These are phyloP conservation scores for Nicotiana rustica DNA, from an alignment of 305 asterid species.

Conservation along the genomic window DNA sequence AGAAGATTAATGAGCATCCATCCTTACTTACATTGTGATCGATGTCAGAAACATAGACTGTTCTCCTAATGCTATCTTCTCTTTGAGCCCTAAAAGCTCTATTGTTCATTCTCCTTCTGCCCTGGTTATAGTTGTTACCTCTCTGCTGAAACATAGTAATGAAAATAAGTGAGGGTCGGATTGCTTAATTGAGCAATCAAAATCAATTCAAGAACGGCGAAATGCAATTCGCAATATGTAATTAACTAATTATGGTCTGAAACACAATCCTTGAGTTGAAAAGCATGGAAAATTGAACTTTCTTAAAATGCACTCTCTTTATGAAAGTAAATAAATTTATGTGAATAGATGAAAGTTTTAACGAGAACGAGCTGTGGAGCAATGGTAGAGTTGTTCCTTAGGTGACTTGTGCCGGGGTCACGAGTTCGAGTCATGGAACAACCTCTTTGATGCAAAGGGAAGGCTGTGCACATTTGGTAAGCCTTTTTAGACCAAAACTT, in stretches of 20 bases:
- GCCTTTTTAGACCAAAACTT: not conserved
- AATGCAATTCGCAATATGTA: not conserved
- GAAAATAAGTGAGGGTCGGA: constrained; percentile 13
- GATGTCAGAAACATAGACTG: constrained; percentile 92
- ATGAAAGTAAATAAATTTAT: not conserved
- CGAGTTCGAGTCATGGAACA: not conserved
- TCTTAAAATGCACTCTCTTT: not conserved
- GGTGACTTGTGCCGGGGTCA: not conserved
- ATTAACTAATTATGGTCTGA: not conserved
- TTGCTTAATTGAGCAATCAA: constrained; percentile 19
- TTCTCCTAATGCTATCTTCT: constrained; percentile 90
- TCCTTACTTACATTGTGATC: constrained; percentile 72
- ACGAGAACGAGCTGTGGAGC: not conserved
- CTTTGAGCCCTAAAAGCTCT: constrained; percentile 86
- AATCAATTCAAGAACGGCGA: constrained; percentile 10
- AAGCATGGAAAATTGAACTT: constrained; percentile 20
- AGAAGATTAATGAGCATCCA: constrained; percentile 4
- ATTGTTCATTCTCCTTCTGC: constrained; percentile 70
- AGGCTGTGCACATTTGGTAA: not conserved
- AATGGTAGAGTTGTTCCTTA: constrained; percentile 12
- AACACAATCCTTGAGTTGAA: not conserved
- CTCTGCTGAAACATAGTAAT: constrained; percentile 57
- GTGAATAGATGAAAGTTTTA: not conserved
- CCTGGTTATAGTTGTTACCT: constrained; percentile 63
- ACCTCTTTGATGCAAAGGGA: not conserved